phyloP scores from a whole-genome alignment of 1,139 yeast genomes.

The Suhomyces bolitotheri region DNA sequence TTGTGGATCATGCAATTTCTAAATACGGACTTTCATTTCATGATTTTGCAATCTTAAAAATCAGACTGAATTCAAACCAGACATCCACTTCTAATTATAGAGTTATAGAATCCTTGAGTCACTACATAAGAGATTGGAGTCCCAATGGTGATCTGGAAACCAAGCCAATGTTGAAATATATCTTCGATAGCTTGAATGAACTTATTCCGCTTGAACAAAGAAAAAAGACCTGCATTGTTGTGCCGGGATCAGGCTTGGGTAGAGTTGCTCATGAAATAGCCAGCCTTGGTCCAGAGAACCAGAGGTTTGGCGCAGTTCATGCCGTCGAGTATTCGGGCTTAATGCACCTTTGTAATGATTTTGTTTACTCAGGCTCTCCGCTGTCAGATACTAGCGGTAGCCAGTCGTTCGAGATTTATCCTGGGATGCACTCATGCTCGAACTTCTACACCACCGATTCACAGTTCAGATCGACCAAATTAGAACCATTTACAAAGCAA shows the following conservation, averaged over 20 bases:
- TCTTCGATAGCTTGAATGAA: constrained; percentile 33
- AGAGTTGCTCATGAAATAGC: constrained; percentile 67
- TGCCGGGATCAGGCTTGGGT: constrained; percentile 84
- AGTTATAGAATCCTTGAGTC: constrained; percentile 72
- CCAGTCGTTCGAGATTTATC: constrained; percentile 40
- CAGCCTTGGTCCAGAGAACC: constrained; percentile 19
- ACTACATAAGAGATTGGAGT: constrained; percentile 75
- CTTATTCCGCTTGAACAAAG: constrained; percentile 28
- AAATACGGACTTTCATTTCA: constrained; percentile 40
- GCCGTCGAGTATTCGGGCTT: constrained; percentile 72
- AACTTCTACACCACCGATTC: constrained; percentile 54
- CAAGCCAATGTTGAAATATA: constrained; percentile 52
- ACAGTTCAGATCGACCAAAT: constrained; percentile 52
- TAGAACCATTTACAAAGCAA: constrained; percentile 32
- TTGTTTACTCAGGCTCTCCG: constrained; percentile 37
- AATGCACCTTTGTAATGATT: constrained; percentile 67
- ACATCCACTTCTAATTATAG: constrained; percentile 46
- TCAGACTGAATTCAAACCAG: constrained; percentile 13
- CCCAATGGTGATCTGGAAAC: constrained; percentile 46
- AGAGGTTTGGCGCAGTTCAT: constrained; percentile 48
- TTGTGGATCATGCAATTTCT: constrained; percentile 44
- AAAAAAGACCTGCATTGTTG: constrained; percentile 49
- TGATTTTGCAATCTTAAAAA: constrained; percentile 37
- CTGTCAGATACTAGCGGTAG: too few relatives aligned
- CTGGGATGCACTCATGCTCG: constrained; percentile 73